Evolutionary conservation across 169 alveolate genomes (phyloP).

Genomic region (Eimeria acervulina): DNA sequence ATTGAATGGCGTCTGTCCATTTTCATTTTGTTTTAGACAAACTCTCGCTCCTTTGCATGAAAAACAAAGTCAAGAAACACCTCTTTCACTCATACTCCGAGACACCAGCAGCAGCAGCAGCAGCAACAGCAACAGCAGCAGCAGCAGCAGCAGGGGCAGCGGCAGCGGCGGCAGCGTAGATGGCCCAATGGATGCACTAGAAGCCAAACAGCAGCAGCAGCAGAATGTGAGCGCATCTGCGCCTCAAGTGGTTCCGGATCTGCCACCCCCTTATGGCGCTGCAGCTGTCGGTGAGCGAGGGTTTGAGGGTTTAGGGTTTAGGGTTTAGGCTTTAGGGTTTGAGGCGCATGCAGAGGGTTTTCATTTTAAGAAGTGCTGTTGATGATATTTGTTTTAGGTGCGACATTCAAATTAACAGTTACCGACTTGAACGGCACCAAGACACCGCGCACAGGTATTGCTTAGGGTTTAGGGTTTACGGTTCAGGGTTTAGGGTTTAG

Average conservation of each 20-base stretch:
- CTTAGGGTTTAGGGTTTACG: slow-evolving; percentile 51
- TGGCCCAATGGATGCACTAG: no score
- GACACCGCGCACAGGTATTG: slow-evolving; percentile 66
- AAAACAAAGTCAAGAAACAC: background rate
- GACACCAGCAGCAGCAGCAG: background rate
- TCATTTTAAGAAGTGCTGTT: background rate
- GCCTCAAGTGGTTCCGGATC: slow-evolving; percentile 8
- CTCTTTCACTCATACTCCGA: background rate
- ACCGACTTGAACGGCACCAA: slow-evolving; percentile 76
- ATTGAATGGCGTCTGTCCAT: slow-evolving; percentile 32
- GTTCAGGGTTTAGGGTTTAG: slow-evolving; percentile 43
- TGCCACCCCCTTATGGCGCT: slow-evolving; percentile 61
- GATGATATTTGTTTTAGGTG: background rate
- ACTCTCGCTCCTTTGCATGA: background rate
- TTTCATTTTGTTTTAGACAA: background rate
- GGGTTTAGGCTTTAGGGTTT: slow-evolving; percentile 3
- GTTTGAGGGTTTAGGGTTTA: slow-evolving; percentile 9
- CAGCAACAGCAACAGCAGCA: background rate
- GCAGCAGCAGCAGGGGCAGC: background rate
- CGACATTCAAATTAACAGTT: slow-evolving; percentile 62
- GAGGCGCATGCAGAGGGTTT: slow-evolving; percentile 8
- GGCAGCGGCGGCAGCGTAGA: background rate
- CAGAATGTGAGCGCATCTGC: background rate
- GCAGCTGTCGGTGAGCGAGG: slow-evolving; percentile 58
- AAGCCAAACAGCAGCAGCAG: background rate